Percentiles rank a stretch among this genome's conserved stretches.
phyloP scores from a whole-genome alignment of 345 rosid species.

The Cardamine resedifolia region DNA sequence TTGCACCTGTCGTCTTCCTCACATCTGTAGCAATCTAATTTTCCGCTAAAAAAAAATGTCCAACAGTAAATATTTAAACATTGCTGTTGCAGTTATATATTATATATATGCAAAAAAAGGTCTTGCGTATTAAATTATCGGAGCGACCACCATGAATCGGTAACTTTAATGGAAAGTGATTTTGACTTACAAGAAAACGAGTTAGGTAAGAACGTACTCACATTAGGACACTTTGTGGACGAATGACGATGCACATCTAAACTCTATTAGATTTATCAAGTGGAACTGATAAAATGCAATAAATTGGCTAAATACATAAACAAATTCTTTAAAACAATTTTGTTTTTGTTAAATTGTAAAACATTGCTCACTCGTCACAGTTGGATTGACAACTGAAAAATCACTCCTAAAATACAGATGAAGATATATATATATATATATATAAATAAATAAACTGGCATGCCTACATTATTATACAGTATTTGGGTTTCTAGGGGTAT shows the following conservation, averaged over 20 bases:
- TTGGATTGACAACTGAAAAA: neutral
- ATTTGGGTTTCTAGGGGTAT: too few relatives aligned
- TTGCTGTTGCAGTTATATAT: neutral
- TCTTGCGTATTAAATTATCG: neutral
- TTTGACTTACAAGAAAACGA: neutral
- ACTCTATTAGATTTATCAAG: neutral
- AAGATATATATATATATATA: neutral
- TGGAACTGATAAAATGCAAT: neutral
- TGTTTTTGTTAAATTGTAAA: neutral
- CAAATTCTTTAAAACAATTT: neutral
- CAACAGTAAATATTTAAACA: neutral
- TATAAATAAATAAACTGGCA: neutral
- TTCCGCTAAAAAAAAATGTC: neutral
- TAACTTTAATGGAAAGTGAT: neutral
- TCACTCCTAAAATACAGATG: neutral
- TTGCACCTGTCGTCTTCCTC: slow-evolving; percentile 11
- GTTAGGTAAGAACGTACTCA: slow-evolving; percentile 18
- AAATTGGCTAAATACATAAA: neutral
- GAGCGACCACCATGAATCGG: slow-evolving; percentile 1
- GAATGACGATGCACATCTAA: too few relatives aligned
- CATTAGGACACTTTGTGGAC: slow-evolving; percentile 18
- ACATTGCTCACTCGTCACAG: neutral
- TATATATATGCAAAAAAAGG: neutral
- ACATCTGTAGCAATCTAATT: neutral
- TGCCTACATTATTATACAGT: neutral